phyloP scores from a whole-genome alignment of 768 basidiomycete genomes.

The Chlorophyllum brunneum region DNA sequence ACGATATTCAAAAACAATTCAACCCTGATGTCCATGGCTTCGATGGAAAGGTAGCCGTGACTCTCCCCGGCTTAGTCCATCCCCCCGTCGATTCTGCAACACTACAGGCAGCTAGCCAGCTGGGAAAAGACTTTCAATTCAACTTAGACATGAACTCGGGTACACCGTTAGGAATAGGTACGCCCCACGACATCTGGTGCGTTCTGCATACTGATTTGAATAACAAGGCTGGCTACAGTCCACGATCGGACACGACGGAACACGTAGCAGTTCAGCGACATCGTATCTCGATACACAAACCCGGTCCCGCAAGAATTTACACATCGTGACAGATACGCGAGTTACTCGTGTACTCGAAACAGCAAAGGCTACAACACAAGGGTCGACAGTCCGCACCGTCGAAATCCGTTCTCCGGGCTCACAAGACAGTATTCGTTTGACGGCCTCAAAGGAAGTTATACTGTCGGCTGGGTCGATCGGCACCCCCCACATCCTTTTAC shows the following conservation, averaged over 20 bases:
- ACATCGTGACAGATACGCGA: slow-evolving; percentile 26
- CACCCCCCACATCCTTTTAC: slow-evolving; percentile 17
- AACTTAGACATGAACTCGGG: slow-evolving; percentile 16
- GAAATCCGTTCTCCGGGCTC: slow-evolving; percentile 8
- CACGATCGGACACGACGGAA: slow-evolving; percentile 19
- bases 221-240: slow-evolving; percentile 20
- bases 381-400: slow-evolving; percentile 9
- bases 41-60: slow-evolving; percentile 16
- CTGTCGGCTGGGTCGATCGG: slow-evolving; percentile 14
- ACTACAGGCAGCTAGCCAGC: slow-evolving; percentile 15
- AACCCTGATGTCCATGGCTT: slow-evolving; percentile 20
- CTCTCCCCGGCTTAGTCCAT: slow-evolving; percentile 14
- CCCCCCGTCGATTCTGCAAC: slow-evolving; percentile 18
- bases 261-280: slow-evolving; percentile 23
- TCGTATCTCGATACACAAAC: slow-evolving; percentile 22
- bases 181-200: not conserved
- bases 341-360: slow-evolving; percentile 20
- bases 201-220: not conserved
- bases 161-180: slow-evolving; percentile 12
- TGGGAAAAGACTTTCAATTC: slow-evolving; percentile 13
- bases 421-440: slow-evolving; percentile 1
- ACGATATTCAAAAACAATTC: slow-evolving; percentile 19
- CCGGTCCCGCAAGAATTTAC: slow-evolving; percentile 23
- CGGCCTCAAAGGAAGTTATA: slow-evolving; percentile 21
- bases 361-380: not conserved